Evolutionary conservation across 192 early-diverging fungal genomes (phyloP), one percentile per base, ranked within the genome.

Genomic region (Obelidium mucronatum): DNA sequence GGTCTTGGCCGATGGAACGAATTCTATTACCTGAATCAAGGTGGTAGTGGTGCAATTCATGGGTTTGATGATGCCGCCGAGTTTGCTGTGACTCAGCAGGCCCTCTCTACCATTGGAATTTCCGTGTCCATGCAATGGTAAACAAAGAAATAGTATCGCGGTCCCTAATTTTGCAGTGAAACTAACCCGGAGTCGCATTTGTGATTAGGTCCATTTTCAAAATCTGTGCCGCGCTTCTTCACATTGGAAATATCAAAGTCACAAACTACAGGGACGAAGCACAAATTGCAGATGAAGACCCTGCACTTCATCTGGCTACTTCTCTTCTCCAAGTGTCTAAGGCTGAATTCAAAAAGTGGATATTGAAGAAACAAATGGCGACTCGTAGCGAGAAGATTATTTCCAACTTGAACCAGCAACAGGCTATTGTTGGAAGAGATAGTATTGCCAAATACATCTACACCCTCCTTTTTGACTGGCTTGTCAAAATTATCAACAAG

Each of bases 371-470:
- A 84, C 98, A 95, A 85, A 97, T 95, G 76, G 86, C 87, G 35
- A 95, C 94, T 33, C 90, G 96, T 36, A 89, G 88, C 67, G 98
- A 99, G 78, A 98, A 95, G 81, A 97, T 98, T 80, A 89, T 93
- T 40, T 91, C 89, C 40, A 90, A 85, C 63, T 80, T 97, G 33
- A 94, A 86, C 74, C 78, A 80, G 11, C 81, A 88, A 33, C 92
- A 95, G 80, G 93, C 94, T 51, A 82, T 85, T 60, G 88, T 93
- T 28, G 93, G 95, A 33, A 83, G 93, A 19, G 98, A 99, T 78
- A 95, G 95, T 39, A 91, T 99, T 35, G 96, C 98, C 44, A 98
- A 98, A 82, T 98, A 94, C 80, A 90, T 99, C 67, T 99, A 99
- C 85, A 92, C 93, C 1, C 90, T 92, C 70, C 84, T 99, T 40